Conservation (phyloP, 306 rosid genomes). For the Cicer bijugum region DNA sequence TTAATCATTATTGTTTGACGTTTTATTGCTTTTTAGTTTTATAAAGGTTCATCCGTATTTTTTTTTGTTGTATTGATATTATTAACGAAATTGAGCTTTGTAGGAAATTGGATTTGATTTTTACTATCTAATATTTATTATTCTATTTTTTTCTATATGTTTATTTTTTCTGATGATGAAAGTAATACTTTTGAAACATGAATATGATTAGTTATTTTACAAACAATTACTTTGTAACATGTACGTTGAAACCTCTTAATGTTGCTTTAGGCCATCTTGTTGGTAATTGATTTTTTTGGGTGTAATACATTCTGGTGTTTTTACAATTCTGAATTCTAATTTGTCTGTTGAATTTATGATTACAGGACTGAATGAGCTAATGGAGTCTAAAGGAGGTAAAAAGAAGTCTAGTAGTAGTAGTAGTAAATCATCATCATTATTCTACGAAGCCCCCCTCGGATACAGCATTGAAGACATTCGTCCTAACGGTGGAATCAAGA, state of each 20-base stretch:
- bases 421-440: slow-evolving; percentile 52
- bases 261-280: not conserved
- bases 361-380: slow-evolving; percentile 65
- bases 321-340: not conserved
- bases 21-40: not conserved
- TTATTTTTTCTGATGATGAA: not conserved
- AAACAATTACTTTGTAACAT: not conserved
- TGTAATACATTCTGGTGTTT: not conserved
- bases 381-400: slow-evolving; percentile 85
- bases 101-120: not conserved
- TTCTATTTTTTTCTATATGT: not conserved
- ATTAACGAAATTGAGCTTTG: too few relatives aligned
- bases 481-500: slow-evolving; percentile 85
- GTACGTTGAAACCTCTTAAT: not conserved
- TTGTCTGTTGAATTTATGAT: not conserved
- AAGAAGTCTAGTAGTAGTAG: slow-evolving; percentile 78
- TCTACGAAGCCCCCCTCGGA: slow-evolving; percentile 88
- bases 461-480: slow-evolving; percentile 90
- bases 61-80: not conserved
- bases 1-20: not conserved
- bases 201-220: not conserved
- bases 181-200: not conserved
- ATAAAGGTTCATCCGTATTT: not conserved
- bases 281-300: not conserved
- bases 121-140: not conserved